Percentiles rank a stretch among this genome's conserved stretches.
Conservation (phyloP, 73 alveolate species). For the Paramecium octaurelia region DNA sequence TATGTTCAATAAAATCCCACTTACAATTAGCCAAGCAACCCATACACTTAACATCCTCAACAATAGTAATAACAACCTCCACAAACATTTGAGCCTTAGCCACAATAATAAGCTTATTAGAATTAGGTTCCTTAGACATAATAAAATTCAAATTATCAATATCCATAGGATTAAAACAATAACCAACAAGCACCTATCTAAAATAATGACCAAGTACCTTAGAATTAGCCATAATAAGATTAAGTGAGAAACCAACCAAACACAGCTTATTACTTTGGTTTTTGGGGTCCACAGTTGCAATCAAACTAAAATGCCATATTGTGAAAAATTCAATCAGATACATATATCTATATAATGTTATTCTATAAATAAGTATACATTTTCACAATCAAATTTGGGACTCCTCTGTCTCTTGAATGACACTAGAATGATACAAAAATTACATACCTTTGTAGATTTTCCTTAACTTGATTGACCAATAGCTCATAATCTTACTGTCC, state of each 20-base stretch:
- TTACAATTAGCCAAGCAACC: no score
- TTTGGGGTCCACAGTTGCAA: conserved; percentile 35
- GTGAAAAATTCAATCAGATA: background rate
- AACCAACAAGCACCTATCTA: background rate
- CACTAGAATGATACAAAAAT: background rate
- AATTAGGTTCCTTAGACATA: background rate
- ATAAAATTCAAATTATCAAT: background rate
- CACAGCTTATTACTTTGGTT: conserved; percentile 35
- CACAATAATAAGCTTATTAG: background rate
- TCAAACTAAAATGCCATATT: background rate
- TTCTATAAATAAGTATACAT: background rate
- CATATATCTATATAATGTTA: background rate
- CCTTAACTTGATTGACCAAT: background rate
- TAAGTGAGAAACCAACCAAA: background rate
- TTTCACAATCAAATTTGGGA: background rate
- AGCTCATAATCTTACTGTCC: background rate
- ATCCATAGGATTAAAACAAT: background rate
- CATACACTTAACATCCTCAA: background rate
- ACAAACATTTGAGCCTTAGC: background rate
- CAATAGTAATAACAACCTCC: background rate
- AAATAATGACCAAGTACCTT: background rate
- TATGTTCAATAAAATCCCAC: background rate
- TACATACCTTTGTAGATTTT: background rate
- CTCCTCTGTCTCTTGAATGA: background rate
- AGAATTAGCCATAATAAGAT: background rate